These are phyloP conservation scores for Verruconis gallopava DNA, from an alignment of 2,329 filamentous ascomycete genomes.

Conservation along the genomic window DNA sequence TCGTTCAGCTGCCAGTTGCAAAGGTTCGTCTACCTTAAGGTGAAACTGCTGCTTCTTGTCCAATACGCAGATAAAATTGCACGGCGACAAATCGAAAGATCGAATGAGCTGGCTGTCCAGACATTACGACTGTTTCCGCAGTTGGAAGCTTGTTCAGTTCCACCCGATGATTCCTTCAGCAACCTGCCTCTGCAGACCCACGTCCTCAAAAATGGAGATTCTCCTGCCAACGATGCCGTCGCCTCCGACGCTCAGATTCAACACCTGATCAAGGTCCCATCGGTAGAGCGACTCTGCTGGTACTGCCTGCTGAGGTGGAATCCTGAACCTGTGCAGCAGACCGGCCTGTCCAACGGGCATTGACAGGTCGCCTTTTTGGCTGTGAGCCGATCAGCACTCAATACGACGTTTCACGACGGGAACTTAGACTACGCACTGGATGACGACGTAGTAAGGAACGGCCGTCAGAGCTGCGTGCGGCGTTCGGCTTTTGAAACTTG, in stretches of 20 bases:
- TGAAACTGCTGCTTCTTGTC: too few species aligned
- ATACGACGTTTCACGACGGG: too few species aligned
- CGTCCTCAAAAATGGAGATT: slow-evolving; percentile 6
- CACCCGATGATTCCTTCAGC: slow-evolving; percentile 9
- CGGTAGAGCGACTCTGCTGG: neutral
- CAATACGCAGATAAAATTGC: too few species aligned
- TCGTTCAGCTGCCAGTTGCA: too few species aligned
- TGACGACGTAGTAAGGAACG: slow-evolving; percentile 1
- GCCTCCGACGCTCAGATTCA: slow-evolving; percentile 5
- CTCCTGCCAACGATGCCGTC: slow-evolving; percentile 8
- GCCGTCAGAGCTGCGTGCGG: neutral
- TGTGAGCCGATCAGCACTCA: too few species aligned
- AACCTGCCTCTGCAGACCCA: neutral
- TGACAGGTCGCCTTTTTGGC: neutral
- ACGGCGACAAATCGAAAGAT: too few species aligned
- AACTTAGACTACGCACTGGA: slow-evolving; percentile 9
- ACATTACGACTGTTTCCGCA: too few species aligned
- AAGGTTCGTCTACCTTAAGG: too few species aligned
- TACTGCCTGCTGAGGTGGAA: neutral
- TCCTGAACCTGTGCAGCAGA: neutral
- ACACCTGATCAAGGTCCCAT: neutral
- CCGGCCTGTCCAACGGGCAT: neutral
- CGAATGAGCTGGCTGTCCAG: too few species aligned
- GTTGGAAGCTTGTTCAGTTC: too few species aligned
- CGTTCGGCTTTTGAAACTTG: neutral